Evolutionary conservation across 1,284 basidiomycete genomes (phyloP), one percentile per base, ranked within the genome.

Genomic region (Cryptococcus wingfieldii): DNA sequence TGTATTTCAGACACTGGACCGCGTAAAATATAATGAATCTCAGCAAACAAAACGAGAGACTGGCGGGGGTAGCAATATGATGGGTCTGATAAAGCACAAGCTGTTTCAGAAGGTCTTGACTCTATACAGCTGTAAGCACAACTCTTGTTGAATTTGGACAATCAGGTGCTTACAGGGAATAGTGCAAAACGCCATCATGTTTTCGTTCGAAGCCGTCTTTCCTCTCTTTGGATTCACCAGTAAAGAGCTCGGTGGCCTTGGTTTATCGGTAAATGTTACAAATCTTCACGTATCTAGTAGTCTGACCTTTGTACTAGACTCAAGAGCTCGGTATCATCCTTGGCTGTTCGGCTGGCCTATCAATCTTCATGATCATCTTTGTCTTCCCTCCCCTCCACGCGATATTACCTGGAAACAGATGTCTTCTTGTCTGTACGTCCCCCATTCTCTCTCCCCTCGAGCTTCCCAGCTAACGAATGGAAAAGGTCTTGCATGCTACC

Each of bases 171-270:
- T 16, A 45, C 41, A 38, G 12, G n/a, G 28, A 6, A 4, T 43
- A 68, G 69, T 70, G 42, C 56, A 60, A 34, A 69, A 72, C 38
- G 62, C 53, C 0, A 61, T 71, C 23, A 64, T 63, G 58, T 72
- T 69, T 44, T 56, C 63, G 2, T 74, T 66, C 60, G 71, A 74
- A 45, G 70, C 70, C 10, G 54, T 72, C 13, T 74, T 64, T 42
- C 71, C 71, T 5, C 51, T 74, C 13, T 74, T 69, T 47, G 64
- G 65, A 0, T 74, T 70, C 50, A 72, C 70, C 9, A 59, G 55
- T 47, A 60, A 62, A 38, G 58, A 62, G 10, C 62, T 71, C 0
- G 71, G 71, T 12, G 71, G 71, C 1, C 47, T 74, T 7, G 70
- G 64, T 2, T 47, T 74, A 13, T 55, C 61, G 0, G 71, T 73